These are phyloP conservation scores for Trichosporon faecale DNA, from an alignment of 1,284 basidiomycete genomes.

Conservation along the genomic window DNA sequence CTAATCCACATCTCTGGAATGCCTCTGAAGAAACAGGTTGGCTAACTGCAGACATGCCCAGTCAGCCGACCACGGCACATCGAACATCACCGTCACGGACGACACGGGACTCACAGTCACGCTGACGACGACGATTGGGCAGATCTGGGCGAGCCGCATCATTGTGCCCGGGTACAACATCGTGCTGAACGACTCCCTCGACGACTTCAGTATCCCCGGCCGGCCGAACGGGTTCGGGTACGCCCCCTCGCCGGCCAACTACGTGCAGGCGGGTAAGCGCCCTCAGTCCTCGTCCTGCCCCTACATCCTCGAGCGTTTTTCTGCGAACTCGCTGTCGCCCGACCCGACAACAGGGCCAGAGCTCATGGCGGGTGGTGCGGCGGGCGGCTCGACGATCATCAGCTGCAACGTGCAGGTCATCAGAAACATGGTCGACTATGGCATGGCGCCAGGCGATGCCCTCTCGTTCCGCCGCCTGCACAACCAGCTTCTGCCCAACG, in stretches of 20 bases:
- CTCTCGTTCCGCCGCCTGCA: constrained; percentile 37
- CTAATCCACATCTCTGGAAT: too few relatives aligned
- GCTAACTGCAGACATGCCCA: neutral
- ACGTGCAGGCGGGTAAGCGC: constrained; percentile 33
- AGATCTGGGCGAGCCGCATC: constrained; percentile 43
- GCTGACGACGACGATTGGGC: constrained; percentile 46
- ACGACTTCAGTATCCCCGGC: constrained; percentile 47
- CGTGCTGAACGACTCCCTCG: constrained; percentile 47
- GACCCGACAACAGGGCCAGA: neutral
- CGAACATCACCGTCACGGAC: constrained; percentile 46
- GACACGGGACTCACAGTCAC: constrained; percentile 38
- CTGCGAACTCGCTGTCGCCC: neutral
- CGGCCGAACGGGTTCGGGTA: constrained; percentile 43
- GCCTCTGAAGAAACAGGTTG: too few relatives aligned
- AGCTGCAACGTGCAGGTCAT: constrained; percentile 38
- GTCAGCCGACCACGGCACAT: constrained; percentile 35
- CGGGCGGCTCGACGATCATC: constrained; percentile 48
- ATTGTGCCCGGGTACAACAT: constrained; percentile 45
- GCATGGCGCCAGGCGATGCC: constrained; percentile 31
- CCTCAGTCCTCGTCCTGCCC: constrained; percentile 46
- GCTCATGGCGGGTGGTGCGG: constrained; percentile 39
- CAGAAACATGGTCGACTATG: constrained; percentile 38
- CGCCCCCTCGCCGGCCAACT: constrained; percentile 42
- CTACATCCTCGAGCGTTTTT: constrained; percentile 32
- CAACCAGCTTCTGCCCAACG: constrained; percentile 45